Conservation (phyloP, 75 land plant species). For the Sequoia sempervirens region DNA sequence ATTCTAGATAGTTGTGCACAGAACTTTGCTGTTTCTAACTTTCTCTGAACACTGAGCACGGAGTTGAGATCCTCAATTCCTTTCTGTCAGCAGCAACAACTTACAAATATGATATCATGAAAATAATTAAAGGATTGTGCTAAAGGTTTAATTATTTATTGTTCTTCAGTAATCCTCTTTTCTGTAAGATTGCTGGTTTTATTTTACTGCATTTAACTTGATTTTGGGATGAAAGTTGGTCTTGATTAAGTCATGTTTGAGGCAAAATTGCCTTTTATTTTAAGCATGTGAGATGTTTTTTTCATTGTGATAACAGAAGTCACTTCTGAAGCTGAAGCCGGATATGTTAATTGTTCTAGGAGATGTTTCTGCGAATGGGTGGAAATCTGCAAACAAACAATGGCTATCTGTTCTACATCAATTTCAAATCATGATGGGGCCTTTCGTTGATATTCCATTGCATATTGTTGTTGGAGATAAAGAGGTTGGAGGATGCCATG, state of each 20-base stretch:
- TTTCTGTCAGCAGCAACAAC: not conserved
- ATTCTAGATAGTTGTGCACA: not conserved
- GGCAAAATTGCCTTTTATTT: not conserved
- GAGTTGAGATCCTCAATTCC: not conserved
- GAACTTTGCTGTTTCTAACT: not conserved
- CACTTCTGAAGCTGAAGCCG: conserved; percentile 42
- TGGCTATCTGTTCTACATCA: conserved; percentile 49
- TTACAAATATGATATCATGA: not conserved
- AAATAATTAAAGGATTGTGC: not conserved
- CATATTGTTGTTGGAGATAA: conserved; percentile 57
- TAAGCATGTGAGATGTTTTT: not conserved
- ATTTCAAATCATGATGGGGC: conserved; percentile 38
- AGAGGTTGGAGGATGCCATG: conserved; percentile 53
- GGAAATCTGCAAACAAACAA: conserved; percentile 31
- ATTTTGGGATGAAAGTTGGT: not conserved
- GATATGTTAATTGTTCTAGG: conserved; percentile 63
- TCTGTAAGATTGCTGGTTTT: not conserved
- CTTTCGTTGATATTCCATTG: conserved; percentile 38
- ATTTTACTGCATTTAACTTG: not conserved
- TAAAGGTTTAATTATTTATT: not conserved
- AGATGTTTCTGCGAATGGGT: conserved; percentile 56
- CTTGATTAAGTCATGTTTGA: not conserved
- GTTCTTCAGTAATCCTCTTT: not conserved
- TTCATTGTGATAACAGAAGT: conserved; percentile 32
- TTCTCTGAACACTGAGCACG: not conserved